Evolutionary conservation across 495 filamentous ascomycete species (phyloP).

Genomic region (Penicillium bialowiezense): DNA sequence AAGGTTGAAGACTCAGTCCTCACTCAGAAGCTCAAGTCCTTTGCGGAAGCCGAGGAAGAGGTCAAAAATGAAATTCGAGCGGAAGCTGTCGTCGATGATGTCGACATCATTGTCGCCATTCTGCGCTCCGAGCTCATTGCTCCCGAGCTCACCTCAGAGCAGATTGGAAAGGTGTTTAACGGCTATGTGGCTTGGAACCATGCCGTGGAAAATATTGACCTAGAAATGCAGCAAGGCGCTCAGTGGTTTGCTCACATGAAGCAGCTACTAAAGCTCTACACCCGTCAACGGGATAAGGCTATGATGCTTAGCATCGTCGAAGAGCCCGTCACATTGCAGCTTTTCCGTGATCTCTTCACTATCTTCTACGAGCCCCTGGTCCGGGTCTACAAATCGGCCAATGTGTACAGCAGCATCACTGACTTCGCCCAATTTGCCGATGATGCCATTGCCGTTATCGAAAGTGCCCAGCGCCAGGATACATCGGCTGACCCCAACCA

Average conservation of each 20-base stretch:
- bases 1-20: constrained; percentile 79
- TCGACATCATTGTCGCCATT: constrained; percentile 83
- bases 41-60: constrained; percentile 68
- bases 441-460: constrained; percentile 85
- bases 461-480: constrained; percentile 86
- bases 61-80: constrained; percentile 69
- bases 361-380: constrained; percentile 99
- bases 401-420: constrained; percentile 94
- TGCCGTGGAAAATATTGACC: constrained; percentile 87
- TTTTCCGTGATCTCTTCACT: constrained; percentile 94
- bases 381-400: constrained; percentile 96
- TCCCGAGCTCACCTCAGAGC: constrained; percentile 64
- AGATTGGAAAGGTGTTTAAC: constrained; percentile 84
- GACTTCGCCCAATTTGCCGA: constrained; percentile 93
- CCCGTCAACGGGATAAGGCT: constrained; percentile 86
- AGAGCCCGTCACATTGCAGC: constrained; percentile 86
- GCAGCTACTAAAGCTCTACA: constrained; percentile 89
- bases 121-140: constrained; percentile 69
- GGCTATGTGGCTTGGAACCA: constrained; percentile 96
- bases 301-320: constrained; percentile 97
- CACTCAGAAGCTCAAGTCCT: constrained; percentile 77
- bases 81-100: constrained; percentile 65
- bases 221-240: constrained; percentile 82
- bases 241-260: constrained; percentile 92
- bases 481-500: constrained; percentile 94